Evolutionary conservation across 176 grass and related monocot genomes (phyloP), one percentile per base, ranked within the genome.

Genomic region (Saccharum spontaneum): DNA sequence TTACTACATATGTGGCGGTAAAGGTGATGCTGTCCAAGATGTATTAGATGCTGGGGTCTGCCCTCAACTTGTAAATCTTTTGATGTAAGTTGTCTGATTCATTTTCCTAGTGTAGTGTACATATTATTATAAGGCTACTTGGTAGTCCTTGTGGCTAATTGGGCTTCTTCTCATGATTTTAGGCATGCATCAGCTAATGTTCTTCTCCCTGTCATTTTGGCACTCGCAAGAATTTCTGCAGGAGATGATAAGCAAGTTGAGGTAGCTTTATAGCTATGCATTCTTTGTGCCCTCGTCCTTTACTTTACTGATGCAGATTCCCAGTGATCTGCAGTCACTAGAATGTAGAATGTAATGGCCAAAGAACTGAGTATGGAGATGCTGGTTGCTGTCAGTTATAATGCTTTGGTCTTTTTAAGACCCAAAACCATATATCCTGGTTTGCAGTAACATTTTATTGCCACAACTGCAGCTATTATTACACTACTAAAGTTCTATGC

Each of bases 181-280:
- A 97, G 92, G 86, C 88, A 93, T 36, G 66, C 76, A 60, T 93
- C 90, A 8, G 45, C 61, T 79, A 87, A 77, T 76, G 81, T 94
- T 94, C 67, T 94, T 91, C 82, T 79, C 45, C 90, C 92, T 46
- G 87, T 66, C 68, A 91, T 92, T 65, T 78, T 75, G 43, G 55
- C 85, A 69, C 81, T 97, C 1, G 89, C 84, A 4, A 93, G 67
- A 81, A 90, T 98, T 78, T 89, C 91, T 71, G 82, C 90, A 1
- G 95, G 90, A 89, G 87, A 90, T 92, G 88, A 92, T 86, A 67
- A 73, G 73, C 92, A 94, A 83, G 78, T 89, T 34, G 83, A 97
- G 92, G 92, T 97, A 69, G 15, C 37, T 30, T 75, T 77, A 37
- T 33, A 22, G n/a, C 50, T 88, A 54, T 78, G 18, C 10, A 45